phyloP scores from a whole-genome alignment of 257 asterid species.

The Verbena officinalis region DNA sequence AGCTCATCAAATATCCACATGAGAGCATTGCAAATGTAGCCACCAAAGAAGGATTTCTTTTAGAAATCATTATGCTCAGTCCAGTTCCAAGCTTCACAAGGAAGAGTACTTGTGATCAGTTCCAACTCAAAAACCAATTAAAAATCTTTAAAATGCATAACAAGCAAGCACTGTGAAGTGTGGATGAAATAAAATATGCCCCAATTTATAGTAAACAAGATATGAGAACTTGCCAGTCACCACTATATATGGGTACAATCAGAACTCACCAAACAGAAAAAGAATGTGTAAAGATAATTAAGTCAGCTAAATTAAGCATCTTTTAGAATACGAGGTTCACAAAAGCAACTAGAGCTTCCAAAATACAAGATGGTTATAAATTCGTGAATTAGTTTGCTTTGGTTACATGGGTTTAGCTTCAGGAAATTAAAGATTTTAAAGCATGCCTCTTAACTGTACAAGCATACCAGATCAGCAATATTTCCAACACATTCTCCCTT shows the following conservation, averaged over 20 bases:
- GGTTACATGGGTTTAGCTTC: constrained; percentile 18
- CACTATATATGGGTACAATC: neutral
- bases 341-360: neutral
- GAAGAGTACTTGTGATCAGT: too few relatives aligned
- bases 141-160: too few relatives aligned
- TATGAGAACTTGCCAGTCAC: too few relatives aligned
- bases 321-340: constrained; percentile 16
- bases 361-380: neutral
- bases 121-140: too few relatives aligned
- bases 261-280: neutral
- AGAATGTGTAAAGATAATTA: neutral
- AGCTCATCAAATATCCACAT: too few relatives aligned
- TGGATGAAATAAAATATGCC: neutral
- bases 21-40: too few relatives aligned
- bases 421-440: constrained; percentile 22
- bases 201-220: neutral
- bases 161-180: neutral
- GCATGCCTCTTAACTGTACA: constrained; percentile 15
- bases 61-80: too few relatives aligned
- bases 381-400: constrained; percentile 10
- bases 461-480: constrained; percentile 90
- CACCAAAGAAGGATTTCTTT: too few relatives aligned
- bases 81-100: too few relatives aligned
- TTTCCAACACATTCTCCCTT: constrained; percentile 98
- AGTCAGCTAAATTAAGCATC: neutral